Conservation (phyloP, 2,329 filamentous ascomycete species). For the Macrophomina pseudophaseolina region DNA sequence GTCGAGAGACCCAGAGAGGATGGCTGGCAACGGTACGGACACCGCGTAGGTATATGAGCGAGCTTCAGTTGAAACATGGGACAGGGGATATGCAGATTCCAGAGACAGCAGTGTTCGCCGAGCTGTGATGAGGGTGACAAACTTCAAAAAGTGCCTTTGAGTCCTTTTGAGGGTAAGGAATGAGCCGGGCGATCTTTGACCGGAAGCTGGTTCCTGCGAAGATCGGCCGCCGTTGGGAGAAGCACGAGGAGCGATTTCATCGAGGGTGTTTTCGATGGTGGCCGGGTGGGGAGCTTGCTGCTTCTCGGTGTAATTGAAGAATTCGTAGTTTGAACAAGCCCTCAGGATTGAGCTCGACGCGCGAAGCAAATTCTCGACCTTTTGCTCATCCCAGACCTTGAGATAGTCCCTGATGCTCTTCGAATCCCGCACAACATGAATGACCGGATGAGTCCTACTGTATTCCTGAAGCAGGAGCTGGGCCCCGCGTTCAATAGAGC, state of each 20-base stretch:
- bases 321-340: slow-evolving; percentile 74
- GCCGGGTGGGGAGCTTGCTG: not conserved
- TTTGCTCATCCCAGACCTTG: slow-evolving; percentile 57
- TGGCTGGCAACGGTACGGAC: slow-evolving; percentile 63
- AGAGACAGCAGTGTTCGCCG: slow-evolving; percentile 61
- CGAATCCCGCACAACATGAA: slow-evolving; percentile 71
- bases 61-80: slow-evolving; percentile 64
- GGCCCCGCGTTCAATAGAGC: slow-evolving; percentile 69
- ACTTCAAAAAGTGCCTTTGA: slow-evolving; percentile 72
- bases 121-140: slow-evolving; percentile 66
- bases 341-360: slow-evolving; percentile 65
- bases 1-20: slow-evolving; percentile 61
- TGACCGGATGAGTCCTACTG: slow-evolving; percentile 68
- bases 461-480: slow-evolving; percentile 67
- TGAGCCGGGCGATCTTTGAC: slow-evolving; percentile 53
- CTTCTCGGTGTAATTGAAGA: slow-evolving; percentile 62
- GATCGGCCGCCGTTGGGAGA: not conserved
- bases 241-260: not conserved
- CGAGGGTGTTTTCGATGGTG: not conserved
- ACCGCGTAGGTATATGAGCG: slow-evolving; percentile 71
- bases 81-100: slow-evolving; percentile 69
- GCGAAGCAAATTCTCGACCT: slow-evolving; percentile 63
- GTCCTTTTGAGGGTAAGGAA: slow-evolving; percentile 71
- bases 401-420: slow-evolving; percentile 69
- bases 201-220: not conserved